Percentiles rank a stretch among this genome's conserved stretches.
These are phyloP conservation scores for Spergularia bocconei DNA, from an alignment of 148 eudicot genomes.

Conservation along the genomic window DNA sequence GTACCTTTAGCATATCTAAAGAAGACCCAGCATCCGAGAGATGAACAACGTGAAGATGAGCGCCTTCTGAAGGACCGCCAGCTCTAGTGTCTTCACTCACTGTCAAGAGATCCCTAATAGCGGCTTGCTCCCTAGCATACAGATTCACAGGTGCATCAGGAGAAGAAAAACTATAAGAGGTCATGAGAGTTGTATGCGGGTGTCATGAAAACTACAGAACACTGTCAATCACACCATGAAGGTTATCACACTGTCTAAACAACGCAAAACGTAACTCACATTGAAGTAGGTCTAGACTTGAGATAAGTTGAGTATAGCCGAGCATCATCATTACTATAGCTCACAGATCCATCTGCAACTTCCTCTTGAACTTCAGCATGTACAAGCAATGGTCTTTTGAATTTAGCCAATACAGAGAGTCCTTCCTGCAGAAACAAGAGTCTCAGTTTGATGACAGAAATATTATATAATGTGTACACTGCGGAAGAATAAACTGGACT, in stretches of 20 bases:
- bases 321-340: constrained; percentile 38
- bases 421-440: constrained; percentile 57
- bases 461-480: neutral
- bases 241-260: neutral
- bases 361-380: constrained; percentile 79
- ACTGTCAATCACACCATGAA: neutral
- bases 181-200: neutral
- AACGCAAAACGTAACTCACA: constrained; percentile 35
- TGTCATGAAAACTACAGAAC: neutral
- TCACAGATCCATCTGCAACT: constrained; percentile 30
- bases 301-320: constrained; percentile 78
- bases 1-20: constrained; percentile 78
- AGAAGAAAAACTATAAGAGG: neutral
- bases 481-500: neutral
- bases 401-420: constrained; percentile 69
- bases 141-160: neutral
- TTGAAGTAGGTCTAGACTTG: constrained; percentile 82
- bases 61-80: constrained; percentile 92
- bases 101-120: constrained; percentile 71
- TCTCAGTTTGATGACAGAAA: constrained; percentile 1
- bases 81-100: constrained; percentile 57
- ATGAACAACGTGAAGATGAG: constrained; percentile 96
- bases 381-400: constrained; percentile 84
- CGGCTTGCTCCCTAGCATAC: constrained; percentile 75
- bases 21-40: constrained; percentile 83